These are phyloP conservation scores for Meredithiella fracta DNA, from an alignment of 2,329 filamentous ascomycete genomes.

Conservation along the genomic window DNA sequence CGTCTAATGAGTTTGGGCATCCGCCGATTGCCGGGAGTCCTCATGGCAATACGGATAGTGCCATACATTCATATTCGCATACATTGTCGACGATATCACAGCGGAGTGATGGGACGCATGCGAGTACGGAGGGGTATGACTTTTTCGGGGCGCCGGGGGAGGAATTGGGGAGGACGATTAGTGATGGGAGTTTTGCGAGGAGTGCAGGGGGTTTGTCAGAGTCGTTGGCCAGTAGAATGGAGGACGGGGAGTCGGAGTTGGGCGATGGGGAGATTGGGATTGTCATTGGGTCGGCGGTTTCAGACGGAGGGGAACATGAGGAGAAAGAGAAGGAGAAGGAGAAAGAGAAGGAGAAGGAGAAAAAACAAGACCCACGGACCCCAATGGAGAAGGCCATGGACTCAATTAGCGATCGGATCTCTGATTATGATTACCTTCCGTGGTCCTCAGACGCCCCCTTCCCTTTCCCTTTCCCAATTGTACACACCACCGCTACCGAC, in stretches of 20 bases:
- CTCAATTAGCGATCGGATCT: conserved; percentile 7
- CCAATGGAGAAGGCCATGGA: conserved; percentile 16
- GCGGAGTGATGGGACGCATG: conserved; percentile 29
- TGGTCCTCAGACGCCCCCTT: conserved; percentile 42
- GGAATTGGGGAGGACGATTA: background rate
- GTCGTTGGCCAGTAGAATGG: background rate
- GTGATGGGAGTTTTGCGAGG: conserved; percentile 1
- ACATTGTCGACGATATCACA: conserved; percentile 36
- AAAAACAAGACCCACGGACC: no score
- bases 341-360: background rate
- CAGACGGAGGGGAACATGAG: no score
- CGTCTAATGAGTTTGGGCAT: background rate
- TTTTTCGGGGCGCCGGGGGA: conserved; percentile 44
- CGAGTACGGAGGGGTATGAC: conserved; percentile 45
- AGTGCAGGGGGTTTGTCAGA: background rate
- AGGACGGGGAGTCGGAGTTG: background rate
- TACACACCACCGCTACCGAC: background rate
- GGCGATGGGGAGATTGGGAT: background rate
- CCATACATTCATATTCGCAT: conserved; percentile 26
- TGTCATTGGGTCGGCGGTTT: background rate
- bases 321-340: background rate
- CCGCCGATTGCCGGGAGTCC: conserved; percentile 20
- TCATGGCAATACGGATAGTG: conserved; percentile 27
- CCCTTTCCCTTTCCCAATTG: conserved; percentile 34
- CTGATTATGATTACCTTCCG: conserved; percentile 40